A percentile compares a stretch with the other conserved stretches of the same genome.
phyloP scores from a whole-genome alignment of 2,329 filamentous ascomycete genomes.

The Aphanocladium album region DNA sequence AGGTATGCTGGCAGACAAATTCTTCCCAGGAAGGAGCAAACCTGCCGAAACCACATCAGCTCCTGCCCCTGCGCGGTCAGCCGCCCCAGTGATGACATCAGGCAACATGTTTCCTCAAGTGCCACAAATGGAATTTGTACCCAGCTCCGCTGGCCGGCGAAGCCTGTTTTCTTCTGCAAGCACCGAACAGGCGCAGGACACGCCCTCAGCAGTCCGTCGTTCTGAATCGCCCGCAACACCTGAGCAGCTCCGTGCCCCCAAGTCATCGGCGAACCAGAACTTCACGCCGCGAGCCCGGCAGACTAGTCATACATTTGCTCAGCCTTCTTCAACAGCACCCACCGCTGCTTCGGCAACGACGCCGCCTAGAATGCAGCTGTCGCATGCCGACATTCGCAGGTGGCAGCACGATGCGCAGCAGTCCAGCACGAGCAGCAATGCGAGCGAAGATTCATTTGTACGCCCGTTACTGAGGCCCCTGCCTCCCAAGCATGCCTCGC shows the following conservation, averaged over 20 bases:
- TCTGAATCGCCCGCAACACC: conserved; percentile 25
- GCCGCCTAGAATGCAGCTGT: conserved; percentile 37
- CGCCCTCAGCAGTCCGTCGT: not conserved
- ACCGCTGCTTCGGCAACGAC: conserved; percentile 25
- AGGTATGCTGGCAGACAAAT: conserved; percentile 27
- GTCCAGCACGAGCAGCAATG: conserved; percentile 28
- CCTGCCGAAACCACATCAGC: conserved; percentile 14
- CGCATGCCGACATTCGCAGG: conserved; percentile 35
- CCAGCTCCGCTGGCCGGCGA: not conserved
- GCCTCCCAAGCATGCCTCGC: conserved; percentile 48
- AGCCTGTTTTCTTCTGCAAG: not conserved
- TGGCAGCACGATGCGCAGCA: conserved; percentile 35
- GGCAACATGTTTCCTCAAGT: conserved; percentile 37
- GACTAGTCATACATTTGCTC: conserved; percentile 34
- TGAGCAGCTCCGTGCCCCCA: conserved; percentile 27
- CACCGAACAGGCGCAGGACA: not conserved
- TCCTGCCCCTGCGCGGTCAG: not conserved
- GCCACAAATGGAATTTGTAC: conserved; percentile 20
- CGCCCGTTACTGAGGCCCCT: conserved; percentile 42
- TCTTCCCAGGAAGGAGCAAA: conserved; percentile 23
- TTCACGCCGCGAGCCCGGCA: conserved; percentile 41
- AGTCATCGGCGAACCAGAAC: conserved; percentile 41
- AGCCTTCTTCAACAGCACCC: conserved; percentile 24
- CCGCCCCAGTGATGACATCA: conserved; percentile 24
- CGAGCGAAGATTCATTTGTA: conserved; percentile 30